phyloP scores from a whole-genome alignment of 495 filamentous ascomycete genomes.

The Penicillium macrosclerotiorum region DNA sequence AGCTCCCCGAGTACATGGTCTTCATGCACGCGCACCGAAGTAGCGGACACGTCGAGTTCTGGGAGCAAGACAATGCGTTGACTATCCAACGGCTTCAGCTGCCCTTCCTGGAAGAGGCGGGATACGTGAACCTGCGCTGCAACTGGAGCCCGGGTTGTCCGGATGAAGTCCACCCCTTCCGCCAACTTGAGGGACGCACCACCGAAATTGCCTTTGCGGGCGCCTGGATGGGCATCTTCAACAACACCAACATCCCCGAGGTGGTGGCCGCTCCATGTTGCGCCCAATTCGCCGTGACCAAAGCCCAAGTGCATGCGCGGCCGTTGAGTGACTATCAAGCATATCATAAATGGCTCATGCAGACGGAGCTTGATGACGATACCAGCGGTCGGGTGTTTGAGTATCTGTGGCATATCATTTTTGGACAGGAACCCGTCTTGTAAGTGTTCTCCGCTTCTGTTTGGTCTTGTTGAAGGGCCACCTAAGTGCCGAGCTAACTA shows the following conservation, averaged over 20 bases:
- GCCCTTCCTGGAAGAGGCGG: constrained; percentile 39
- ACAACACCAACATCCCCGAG: constrained; percentile 42
- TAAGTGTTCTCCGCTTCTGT: constrained; percentile 17
- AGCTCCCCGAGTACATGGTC: constrained; percentile 44
- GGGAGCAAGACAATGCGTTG: constrained; percentile 42
- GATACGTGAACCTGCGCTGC: constrained; percentile 52
- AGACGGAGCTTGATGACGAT: constrained; percentile 55
- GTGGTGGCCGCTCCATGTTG: constrained; percentile 58
- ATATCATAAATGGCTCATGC: constrained; percentile 59
- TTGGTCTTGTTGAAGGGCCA: not conserved
- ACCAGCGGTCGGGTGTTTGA: constrained; percentile 65
- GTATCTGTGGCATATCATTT: constrained; percentile 72
- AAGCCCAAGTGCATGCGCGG: constrained; percentile 47
- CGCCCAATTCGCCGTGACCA: constrained; percentile 66
- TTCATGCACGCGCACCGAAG: constrained; percentile 50
- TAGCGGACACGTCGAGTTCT: constrained; percentile 43
- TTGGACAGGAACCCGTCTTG: constrained; percentile 41
- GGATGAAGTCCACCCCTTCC: constrained; percentile 38
- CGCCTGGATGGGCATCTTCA: constrained; percentile 47
- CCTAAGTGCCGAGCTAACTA: constrained; percentile 7
- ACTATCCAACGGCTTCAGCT: constrained; percentile 36
- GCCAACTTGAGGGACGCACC: constrained; percentile 16
- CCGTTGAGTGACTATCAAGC: constrained; percentile 51
- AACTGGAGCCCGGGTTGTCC: constrained; percentile 45
- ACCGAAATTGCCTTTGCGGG: constrained; percentile 28